Base-by-base conservation (phyloP, 1,139 yeast genomes). In the Nakaseomyces delphensis region DNA sequence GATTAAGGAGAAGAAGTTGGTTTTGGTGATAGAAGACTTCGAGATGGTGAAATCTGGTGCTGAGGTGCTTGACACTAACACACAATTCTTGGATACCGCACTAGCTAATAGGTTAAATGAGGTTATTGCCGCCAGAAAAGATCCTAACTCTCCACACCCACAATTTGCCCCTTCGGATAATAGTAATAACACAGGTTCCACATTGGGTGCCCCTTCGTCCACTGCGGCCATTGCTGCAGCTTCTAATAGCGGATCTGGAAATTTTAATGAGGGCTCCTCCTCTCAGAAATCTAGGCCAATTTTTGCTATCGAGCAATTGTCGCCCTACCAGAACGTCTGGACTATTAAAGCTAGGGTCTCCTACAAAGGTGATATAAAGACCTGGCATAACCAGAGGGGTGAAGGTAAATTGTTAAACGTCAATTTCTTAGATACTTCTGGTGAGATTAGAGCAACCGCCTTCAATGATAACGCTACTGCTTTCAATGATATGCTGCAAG, bases 381-480 rank as follows among this genome's bases (percentile, higher is more conserved):
- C 83, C 33, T 93, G 93, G 91, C 76, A 84, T 42, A 87, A 87
- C 56, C 79, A 78, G 45, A 74, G 80, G 55, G 95, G 96, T 47
- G 87, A 83, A 51, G 98, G 98, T 43, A 84, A 85, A 62, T 72
- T 93, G 47, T 86, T 93, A 68, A 83, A 83, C 54, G 86, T 86
- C 33, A 85, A 87, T 53, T 77, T 93, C 51, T 68, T 89, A 50
- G 99, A 93, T 60, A 95, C 93, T 60, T 83, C 96, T 5, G 96
- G 94, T 56, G 98, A 91, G 67, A 93, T 93, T 55, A 76, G 94
- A 56, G 97, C 95, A 13, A 87, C 97, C 7, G 96, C 94, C 3
- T 93, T 93, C 65, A 85, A 84, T 60, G 93, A 86, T 37, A 74
- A 76, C 51, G 96, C 93, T 6, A 95, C 84, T 48, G 77, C 76